Evolutionary conservation across 805 yeast genomes (phyloP).

Genomic region (Metschnikowia anglica): DNA sequence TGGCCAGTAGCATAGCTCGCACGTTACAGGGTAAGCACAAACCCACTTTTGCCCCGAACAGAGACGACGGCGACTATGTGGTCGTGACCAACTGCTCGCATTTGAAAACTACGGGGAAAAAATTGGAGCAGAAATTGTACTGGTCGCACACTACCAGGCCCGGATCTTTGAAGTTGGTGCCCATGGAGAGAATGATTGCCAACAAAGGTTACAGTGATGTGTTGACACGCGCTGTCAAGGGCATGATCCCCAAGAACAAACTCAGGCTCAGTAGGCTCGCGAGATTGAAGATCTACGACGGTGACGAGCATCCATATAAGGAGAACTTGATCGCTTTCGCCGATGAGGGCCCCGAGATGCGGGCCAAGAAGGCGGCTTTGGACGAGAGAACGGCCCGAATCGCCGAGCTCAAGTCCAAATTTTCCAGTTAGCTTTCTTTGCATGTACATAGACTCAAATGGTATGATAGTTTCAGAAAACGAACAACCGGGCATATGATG

Average conservation of each 20-base stretch:
- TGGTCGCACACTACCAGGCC: constrained; percentile 90
- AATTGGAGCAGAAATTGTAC: constrained; percentile 75
- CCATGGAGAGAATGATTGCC: constrained; percentile 73
- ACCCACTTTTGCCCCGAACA: constrained; percentile 69
- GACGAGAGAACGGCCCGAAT: constrained; percentile 32
- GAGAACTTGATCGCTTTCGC: constrained; percentile 83
- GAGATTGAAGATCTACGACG: constrained; percentile 84
- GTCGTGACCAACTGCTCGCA: constrained; percentile 91
- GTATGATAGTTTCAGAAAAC: neutral
- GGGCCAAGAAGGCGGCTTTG: constrained; percentile 42
- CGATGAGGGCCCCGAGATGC: constrained; percentile 62
- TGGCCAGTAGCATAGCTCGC: constrained; percentile 85
- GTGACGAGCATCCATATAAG: constrained; percentile 82
- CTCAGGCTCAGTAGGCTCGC: constrained; percentile 75
- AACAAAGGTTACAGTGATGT: constrained; percentile 89
- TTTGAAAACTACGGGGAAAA: constrained; percentile 81
- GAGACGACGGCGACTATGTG: constrained; percentile 95
- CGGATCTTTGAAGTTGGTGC: constrained; percentile 78
- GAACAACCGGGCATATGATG: too few species aligned
- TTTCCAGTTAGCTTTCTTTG: constrained; percentile 22
- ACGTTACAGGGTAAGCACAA: constrained; percentile 96
- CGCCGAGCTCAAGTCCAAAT: constrained; percentile 37
- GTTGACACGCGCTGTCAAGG: constrained; percentile 82
- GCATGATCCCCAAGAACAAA: constrained; percentile 93
- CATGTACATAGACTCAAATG: constrained; percentile 10